Conservation (phyloP, 1,284 basidiomycete genomes). For the Cerioporus squamosus region DNA sequence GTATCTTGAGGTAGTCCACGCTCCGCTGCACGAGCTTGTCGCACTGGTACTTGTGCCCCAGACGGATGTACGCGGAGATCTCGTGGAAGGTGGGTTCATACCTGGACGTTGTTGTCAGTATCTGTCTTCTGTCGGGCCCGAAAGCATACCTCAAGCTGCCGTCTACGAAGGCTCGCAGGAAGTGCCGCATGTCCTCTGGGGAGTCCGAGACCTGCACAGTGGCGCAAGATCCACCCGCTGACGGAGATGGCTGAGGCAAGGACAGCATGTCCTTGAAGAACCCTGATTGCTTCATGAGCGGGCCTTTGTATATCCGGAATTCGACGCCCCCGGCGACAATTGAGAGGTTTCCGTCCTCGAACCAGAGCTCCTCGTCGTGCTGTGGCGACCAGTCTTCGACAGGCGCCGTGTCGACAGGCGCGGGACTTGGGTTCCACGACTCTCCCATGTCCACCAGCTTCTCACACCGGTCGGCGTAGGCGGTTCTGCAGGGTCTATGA, state of each 20-base stretch:
- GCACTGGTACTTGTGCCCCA: slow-evolving; percentile 22
- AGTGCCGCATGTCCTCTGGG: slow-evolving; percentile 10
- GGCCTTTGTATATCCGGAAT: slow-evolving; percentile 27
- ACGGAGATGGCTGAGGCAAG: slow-evolving; percentile 13
- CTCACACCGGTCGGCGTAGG: background rate
- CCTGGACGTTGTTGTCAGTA: background rate
- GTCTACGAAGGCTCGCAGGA: slow-evolving; percentile 5
- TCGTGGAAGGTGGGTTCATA: slow-evolving; percentile 9
- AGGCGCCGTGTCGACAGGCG: background rate
- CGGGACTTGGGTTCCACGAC: background rate
- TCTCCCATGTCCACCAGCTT: background rate
- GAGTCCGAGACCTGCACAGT: slow-evolving; percentile 5
- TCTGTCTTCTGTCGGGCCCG: background rate
- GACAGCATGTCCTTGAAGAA: slow-evolving; percentile 30
- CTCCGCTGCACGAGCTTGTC: slow-evolving; percentile 4
- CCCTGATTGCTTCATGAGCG: slow-evolving; percentile 21
- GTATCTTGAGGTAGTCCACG: slow-evolving; percentile 12
- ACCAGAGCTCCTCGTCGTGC: slow-evolving; percentile 24
- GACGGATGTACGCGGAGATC: slow-evolving; percentile 16
- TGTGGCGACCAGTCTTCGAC: background rate
- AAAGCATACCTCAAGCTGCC: background rate
- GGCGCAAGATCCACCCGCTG: background rate
- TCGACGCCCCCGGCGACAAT: slow-evolving; percentile 17
- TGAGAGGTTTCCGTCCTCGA: slow-evolving; percentile 29
- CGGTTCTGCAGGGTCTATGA: background rate